Evolutionary conservation across 2,329 filamentous ascomycete genomes (phyloP), one percentile per base, ranked within the genome.

Genomic region (Talaromyces sp.): DNA sequence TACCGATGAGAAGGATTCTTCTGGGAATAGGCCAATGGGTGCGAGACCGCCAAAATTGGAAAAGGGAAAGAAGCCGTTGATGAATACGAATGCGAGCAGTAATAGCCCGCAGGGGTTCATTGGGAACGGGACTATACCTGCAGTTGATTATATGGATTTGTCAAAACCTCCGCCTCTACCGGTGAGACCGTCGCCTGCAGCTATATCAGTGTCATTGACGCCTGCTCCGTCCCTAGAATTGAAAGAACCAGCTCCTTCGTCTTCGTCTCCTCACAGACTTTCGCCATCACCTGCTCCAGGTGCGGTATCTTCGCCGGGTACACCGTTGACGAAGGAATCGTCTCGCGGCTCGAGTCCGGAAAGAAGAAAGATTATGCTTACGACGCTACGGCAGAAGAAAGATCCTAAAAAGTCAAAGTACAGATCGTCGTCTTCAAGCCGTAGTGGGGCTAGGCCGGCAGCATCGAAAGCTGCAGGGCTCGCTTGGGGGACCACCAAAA

Each of bases 61-160:
- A 11, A 74, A 77, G 67, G 73, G 72, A 37, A 78, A 72, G 62
- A 72, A 70, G n/a, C 69, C 75, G 45, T 70, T 68, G 33, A 25
- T 37, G 62, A 71, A 69, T 57, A 39, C 69, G n/a, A 63, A 70
- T 72, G 22, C 72, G 70, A 66, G 65, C 37, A 66, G 62, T 17
- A 52, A 7, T 22, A 58, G 56, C 54, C 73, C 75, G 10, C 74
- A 77, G 11, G 88, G 86, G 3, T 93, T 87, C 83, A 90, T 96
- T 71, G 93, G 91, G 47, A 85, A 89, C 68, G 91, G 92, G 13
- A 95, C 91, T 1, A 89, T 97, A 68, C 92, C 91, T 56, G 90
- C 91, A 8, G 86, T 93, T 58, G 88, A 85, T 66, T 96, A 96
- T 74, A 85, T 88, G 4, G 90, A 96, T 70, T 82, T 96, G n/a